Evolutionary conservation across 2,329 filamentous ascomycete genomes (phyloP).

Genomic region (Sclerotinia minor): DNA sequence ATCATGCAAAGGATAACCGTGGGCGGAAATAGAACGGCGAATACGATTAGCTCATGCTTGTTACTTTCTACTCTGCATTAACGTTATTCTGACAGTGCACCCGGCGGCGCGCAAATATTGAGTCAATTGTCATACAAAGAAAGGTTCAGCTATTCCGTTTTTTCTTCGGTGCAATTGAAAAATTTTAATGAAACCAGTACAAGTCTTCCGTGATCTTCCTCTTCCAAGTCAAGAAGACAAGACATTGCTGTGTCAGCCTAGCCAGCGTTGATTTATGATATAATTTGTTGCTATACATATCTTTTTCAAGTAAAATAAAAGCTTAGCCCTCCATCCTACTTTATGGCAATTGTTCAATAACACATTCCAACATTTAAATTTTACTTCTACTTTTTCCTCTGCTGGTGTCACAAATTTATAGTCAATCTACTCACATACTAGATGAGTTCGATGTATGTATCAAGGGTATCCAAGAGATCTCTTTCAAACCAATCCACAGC

Average conservation of each 20-base stretch:
- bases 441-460: slow-evolving; percentile 35
- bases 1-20: neutral
- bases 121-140: slow-evolving; percentile 8
- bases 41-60: neutral
- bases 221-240: slow-evolving; percentile 6
- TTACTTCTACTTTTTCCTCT: neutral
- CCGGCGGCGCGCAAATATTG: neutral
- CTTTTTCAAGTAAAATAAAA: slow-evolving; percentile 20
- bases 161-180: neutral
- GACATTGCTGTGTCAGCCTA: neutral
- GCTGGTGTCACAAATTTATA: neutral
- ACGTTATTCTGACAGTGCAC: slow-evolving; percentile 4
- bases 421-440: slow-evolving; percentile 5
- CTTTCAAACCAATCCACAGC: slow-evolving; percentile 34
- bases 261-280: neutral
- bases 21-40: neutral
- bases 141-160: slow-evolving; percentile 3
- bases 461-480: slow-evolving; percentile 34
- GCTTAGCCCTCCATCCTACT: neutral
- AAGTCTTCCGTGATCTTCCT: slow-evolving; percentile 13
- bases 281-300: neutral
- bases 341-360: neutral
- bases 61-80: neutral
- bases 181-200: neutral
- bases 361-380: neutral